These are phyloP conservation scores for Penicillium digitatum DNA, from an alignment of 2,329 filamentous ascomycete genomes.

Conservation along the genomic window DNA sequence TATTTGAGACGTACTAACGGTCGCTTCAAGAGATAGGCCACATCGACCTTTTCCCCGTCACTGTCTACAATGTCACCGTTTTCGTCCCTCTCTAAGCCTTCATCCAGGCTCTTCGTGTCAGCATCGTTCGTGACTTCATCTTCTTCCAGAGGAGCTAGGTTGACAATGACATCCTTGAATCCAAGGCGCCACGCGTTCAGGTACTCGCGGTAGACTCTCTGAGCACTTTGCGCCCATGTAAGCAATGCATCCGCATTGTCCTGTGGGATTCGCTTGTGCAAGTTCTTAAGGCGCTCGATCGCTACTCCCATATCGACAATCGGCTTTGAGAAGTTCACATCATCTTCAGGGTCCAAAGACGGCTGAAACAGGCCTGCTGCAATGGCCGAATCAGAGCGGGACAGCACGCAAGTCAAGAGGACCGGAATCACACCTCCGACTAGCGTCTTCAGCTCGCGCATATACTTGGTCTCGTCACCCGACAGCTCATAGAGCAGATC, in stretches of 20 bases:
- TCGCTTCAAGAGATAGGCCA: conserved; percentile 85
- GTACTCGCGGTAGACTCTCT: conserved; percentile 79
- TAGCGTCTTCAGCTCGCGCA: conserved; percentile 83
- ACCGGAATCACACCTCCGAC: conserved; percentile 95
- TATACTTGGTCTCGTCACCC: conserved; percentile 81
- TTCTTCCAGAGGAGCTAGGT: conserved; percentile 72
- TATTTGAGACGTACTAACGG: conserved; percentile 85
- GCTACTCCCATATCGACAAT: conserved; percentile 93
- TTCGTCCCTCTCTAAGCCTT: conserved; percentile 55
- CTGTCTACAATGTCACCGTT: conserved; percentile 62
- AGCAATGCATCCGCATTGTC: conserved; percentile 68
- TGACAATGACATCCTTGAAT: conserved; percentile 91
- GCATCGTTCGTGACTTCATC: conserved; percentile 49
- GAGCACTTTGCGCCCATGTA: conserved; percentile 74
- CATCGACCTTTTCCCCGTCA: conserved; percentile 85
- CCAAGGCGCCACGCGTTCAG: conserved; percentile 85
- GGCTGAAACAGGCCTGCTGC: conserved; percentile 65
- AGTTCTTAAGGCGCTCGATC: conserved; percentile 74
- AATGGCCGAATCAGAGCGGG: conserved; percentile 61
- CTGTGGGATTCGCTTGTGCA: conserved; percentile 76
- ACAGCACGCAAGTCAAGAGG: conserved; percentile 77
- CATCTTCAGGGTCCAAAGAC: conserved; percentile 50
- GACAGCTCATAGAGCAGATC: conserved; percentile 77
- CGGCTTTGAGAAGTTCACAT: conserved; percentile 69
- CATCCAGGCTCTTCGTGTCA: conserved; percentile 50